Conservation (phyloP, 495 filamentous ascomycete genomes). For the Penicillium soppii region DNA sequence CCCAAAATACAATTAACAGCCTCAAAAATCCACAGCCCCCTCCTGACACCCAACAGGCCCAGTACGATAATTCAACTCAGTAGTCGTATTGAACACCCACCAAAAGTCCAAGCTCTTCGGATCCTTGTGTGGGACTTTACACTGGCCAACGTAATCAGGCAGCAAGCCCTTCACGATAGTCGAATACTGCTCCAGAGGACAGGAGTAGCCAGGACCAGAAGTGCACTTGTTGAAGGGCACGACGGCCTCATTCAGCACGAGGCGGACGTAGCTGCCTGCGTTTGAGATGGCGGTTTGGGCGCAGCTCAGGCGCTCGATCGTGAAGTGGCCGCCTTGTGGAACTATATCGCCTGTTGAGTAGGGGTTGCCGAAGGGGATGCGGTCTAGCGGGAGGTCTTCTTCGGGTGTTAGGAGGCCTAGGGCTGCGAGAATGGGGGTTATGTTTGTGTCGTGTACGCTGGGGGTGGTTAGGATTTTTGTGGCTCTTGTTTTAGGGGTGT, state of each 20-base stretch:
- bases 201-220: constrained; percentile 23
- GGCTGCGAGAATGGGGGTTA: constrained; percentile 50
- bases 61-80: constrained; percentile 5
- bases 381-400: constrained; percentile 39
- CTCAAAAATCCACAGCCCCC: no score
- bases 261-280: constrained; percentile 20
- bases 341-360: constrained; percentile 51
- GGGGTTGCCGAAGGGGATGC: constrained; percentile 35
- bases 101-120: constrained; percentile 24
- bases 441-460: constrained; percentile 55
- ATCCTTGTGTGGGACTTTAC: constrained; percentile 13
- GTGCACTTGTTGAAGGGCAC: constrained; percentile 20
- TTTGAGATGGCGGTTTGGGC: constrained; percentile 31
- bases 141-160: constrained; percentile 11
- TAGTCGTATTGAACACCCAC: constrained; percentile 24
- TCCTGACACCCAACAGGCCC: constrained; percentile 7
- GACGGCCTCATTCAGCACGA: constrained; percentile 27
- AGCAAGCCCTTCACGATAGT: constrained; percentile 11
- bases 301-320: constrained; percentile 45
- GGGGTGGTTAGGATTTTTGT: background rate
- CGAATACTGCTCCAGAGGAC: constrained; percentile 17
- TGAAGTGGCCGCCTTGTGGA: constrained; percentile 52
- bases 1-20: background rate
- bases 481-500: background rate
- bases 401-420: constrained; percentile 45